These are phyloP conservation scores for Aspergillus japonicus DNA, from an alignment of 2,329 filamentous ascomycete species.

Conservation along the genomic window DNA sequence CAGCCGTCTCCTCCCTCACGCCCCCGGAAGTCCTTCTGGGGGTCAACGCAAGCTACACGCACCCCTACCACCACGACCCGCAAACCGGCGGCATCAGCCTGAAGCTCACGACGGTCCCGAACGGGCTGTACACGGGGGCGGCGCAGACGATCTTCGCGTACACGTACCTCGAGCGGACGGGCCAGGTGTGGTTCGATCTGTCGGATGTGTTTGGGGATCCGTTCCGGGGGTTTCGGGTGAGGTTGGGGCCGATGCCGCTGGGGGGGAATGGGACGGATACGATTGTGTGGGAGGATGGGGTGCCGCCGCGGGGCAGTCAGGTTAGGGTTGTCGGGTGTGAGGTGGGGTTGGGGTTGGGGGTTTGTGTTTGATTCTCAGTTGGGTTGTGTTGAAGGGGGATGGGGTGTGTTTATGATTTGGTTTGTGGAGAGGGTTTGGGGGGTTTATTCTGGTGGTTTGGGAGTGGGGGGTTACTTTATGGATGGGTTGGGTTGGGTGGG, in stretches of 20 bases:
- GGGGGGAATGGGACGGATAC: slow-evolving; percentile 16
- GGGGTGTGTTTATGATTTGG: background rate
- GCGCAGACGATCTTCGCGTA: slow-evolving; percentile 46
- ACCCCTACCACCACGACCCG: slow-evolving; percentile 36
- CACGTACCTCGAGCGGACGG: slow-evolving; percentile 27
- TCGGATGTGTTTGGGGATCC: slow-evolving; percentile 47
- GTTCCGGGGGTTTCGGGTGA: slow-evolving; percentile 33
- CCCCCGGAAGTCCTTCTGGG: slow-evolving; percentile 18
- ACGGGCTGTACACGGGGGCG: slow-evolving; percentile 35
- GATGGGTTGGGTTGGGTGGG: too few species aligned
- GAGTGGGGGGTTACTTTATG: too few species aligned
- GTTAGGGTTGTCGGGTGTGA: slow-evolving; percentile 23
- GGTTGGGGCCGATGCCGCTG: slow-evolving; percentile 15
- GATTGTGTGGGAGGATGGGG: slow-evolving; percentile 34
- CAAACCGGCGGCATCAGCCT: slow-evolving; percentile 42
- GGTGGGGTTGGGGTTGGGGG: slow-evolving; percentile 27
- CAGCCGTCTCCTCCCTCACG: slow-evolving; percentile 33
- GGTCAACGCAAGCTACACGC: slow-evolving; percentile 31
- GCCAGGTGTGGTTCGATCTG: slow-evolving; percentile 43
- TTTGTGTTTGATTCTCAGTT: too few species aligned
- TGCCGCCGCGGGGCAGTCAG: slow-evolving; percentile 33
- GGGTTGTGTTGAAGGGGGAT: too few species aligned
- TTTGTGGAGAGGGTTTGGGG: too few species aligned
- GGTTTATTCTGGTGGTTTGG: too few species aligned
- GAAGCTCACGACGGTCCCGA: slow-evolving; percentile 38